These are phyloP conservation scores for Tolypocladium ophioglossoides DNA, from an alignment of 2,329 filamentous ascomycete genomes.

Conservation along the genomic window DNA sequence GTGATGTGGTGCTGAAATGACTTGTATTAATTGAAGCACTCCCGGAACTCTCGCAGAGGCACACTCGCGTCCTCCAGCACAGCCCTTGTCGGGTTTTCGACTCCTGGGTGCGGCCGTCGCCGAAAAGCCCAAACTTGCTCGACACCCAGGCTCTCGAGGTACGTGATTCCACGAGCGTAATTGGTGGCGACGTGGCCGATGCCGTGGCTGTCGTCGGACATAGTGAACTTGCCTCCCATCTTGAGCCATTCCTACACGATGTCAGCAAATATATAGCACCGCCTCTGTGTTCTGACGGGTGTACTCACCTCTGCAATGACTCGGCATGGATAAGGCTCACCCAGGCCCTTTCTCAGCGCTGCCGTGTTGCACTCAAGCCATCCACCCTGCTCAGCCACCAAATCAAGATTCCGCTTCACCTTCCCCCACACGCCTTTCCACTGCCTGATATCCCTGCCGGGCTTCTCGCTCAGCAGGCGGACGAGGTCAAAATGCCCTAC, in stretches of 20 bases:
- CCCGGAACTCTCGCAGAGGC: conserved; percentile 27
- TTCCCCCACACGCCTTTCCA: conserved; percentile 61
- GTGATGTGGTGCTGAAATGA: not conserved
- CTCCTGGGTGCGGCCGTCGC: conserved; percentile 21
- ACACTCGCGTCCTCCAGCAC: conserved; percentile 33
- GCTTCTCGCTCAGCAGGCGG: conserved; percentile 63
- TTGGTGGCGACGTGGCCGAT: conserved; percentile 80
- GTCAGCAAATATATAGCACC: not conserved
- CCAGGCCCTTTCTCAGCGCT: conserved; percentile 78
- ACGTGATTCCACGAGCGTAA: conserved; percentile 60
- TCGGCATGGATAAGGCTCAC: conserved; percentile 77
- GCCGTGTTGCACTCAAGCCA: conserved; percentile 85
- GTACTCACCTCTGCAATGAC: conserved; percentile 61
- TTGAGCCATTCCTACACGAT: conserved; percentile 54
- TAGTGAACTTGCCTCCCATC: conserved; percentile 70
- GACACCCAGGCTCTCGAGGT: conserved; percentile 57
- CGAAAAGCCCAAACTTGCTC: conserved; percentile 48
- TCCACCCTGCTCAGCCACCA: conserved; percentile 63
- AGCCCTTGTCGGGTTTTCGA: conserved; percentile 18
- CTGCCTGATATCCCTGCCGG: conserved; percentile 46
- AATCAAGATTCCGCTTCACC: conserved; percentile 63
- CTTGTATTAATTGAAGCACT: conserved; percentile 11
- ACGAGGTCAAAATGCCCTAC: conserved; percentile 95
- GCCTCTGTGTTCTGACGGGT: not conserved
- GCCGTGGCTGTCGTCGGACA: conserved; percentile 93